Evolutionary conservation across 176 grass and related monocot species (phyloP), one percentile per base, ranked within the genome.

Genomic region (Elymus sibiricus): DNA sequence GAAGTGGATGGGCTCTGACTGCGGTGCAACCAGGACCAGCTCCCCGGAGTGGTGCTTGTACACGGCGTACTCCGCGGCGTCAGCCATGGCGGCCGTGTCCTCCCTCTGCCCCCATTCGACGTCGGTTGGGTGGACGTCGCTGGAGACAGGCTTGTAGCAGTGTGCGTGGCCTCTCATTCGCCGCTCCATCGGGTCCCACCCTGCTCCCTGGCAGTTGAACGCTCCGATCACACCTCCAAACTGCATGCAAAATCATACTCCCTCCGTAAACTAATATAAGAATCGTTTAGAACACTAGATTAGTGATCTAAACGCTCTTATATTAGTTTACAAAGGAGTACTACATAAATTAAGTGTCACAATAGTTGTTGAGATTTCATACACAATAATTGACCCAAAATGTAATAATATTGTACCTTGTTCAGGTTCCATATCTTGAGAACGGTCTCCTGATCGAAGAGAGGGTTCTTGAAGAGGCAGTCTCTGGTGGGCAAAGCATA

Each of bases 371-470:
- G n/a, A 32, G 31, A 32, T 2, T 32, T 32, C 31, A 32, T 32
- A 32, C 31, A 32, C 31, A 32, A 32, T 32, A 32, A 32, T 32
- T 32, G 31, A 32, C 31, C 31, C 31, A 32, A 32, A 32, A 32
- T 32, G 31, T 32, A 32, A 32, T 32, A 32, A n/a, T n/a, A n/a
- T 32, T 32, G 31, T 32, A 32, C 31, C 31, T 90, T 97, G 74
- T 97, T 97, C 1, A 97, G 83, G 17, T 97, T 97, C 94, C 94
- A 97, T 39, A 94, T 88, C 77, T 97, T 94, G 8, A 97, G 92
- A 38, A 92, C 64, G 19, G 92, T 94, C 32, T 87, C 37, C 59
- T 86, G 87, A 84, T 94, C 92, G 44, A 88, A 87, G 9, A 94
- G 88, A 0, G 94, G 90, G 24, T 94, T 82, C 28, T 86, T 69